These are phyloP conservation scores for Vaccinium macrocarpon DNA, from an alignment of 148 eudicot species.

Conservation along the genomic window DNA sequence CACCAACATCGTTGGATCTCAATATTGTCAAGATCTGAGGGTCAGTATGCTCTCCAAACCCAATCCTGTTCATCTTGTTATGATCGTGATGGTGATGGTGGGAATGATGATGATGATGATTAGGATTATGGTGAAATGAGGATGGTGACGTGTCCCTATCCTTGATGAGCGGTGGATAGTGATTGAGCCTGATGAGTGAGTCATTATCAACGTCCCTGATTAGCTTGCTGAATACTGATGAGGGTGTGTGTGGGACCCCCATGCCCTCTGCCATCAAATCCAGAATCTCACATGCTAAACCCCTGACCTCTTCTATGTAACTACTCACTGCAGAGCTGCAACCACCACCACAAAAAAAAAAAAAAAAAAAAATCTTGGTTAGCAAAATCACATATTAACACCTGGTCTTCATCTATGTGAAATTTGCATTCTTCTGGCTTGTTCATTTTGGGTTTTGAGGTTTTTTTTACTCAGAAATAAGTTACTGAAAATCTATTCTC, in stretches of 20 bases:
- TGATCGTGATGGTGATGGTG: conserved; percentile 7
- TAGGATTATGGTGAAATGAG: neutral
- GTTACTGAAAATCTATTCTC: too few species aligned
- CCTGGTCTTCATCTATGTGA: too few species aligned
- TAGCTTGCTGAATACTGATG: conserved; percentile 29
- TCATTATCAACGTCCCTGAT: conserved; percentile 38
- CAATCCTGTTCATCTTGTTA: conserved; percentile 17
- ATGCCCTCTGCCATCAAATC: conserved; percentile 44
- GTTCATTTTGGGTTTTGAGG: too few species aligned
- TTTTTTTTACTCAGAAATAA: too few species aligned
- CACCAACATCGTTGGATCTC: conserved; percentile 41
- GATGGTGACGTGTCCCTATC: conserved; percentile 28
- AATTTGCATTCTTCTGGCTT: too few species aligned
- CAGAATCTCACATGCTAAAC: conserved; percentile 43
- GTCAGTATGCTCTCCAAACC: conserved; percentile 53
- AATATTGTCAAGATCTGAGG: conserved; percentile 50
- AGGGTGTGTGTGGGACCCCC: conserved; percentile 15
- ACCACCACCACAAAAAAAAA: neutral
- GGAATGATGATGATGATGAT: conserved; percentile 5
- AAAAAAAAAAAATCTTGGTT: neutral
- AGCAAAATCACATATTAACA: too few species aligned
- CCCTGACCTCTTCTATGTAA: conserved; percentile 39
- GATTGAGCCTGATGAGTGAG: conserved; percentile 53
- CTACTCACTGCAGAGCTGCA: conserved; percentile 34
- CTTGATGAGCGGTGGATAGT: conserved; percentile 37